A percentile compares a stretch with the other conserved stretches of the same genome.
Conservation (phyloP, 2,329 filamentous ascomycete species). For the Fusarium sulawesiense region DNA sequence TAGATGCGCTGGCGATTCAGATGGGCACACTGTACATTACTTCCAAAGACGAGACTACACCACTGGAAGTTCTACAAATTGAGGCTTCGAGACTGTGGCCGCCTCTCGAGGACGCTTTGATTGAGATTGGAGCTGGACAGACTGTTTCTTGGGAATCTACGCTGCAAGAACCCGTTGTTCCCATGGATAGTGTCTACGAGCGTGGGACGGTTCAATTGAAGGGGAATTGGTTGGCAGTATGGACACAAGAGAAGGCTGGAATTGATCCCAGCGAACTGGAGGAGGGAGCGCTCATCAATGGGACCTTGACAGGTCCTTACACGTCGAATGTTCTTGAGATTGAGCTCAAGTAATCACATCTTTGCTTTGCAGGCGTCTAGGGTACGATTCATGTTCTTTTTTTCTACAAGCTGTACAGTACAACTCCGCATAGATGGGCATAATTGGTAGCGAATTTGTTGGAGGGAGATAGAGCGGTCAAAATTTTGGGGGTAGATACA, state of each 20-base stretch:
- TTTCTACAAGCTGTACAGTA: background rate
- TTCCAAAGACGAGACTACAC: constrained; percentile 48
- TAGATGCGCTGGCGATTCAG: constrained; percentile 56
- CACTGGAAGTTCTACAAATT: constrained; percentile 53
- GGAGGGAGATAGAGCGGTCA: background rate
- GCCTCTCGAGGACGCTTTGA: constrained; percentile 51
- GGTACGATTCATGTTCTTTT: constrained; percentile 1
- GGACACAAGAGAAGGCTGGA: constrained; percentile 42
- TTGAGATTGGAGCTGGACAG: constrained; percentile 55
- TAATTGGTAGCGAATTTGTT: constrained; percentile 15
- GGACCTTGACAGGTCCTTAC: constrained; percentile 40
- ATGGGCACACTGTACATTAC: constrained; percentile 57
- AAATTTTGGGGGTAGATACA: constrained; percentile 6
- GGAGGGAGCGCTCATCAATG: constrained; percentile 30
- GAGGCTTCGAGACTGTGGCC: constrained; percentile 57
- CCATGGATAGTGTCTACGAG: constrained; percentile 49
- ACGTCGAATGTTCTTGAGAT: constrained; percentile 38
- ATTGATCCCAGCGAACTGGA: constrained; percentile 37
- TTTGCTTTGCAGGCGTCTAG: constrained; percentile 6
- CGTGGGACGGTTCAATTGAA: constrained; percentile 51
- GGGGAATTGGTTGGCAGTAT: constrained; percentile 54
- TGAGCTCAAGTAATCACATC: constrained; percentile 11
- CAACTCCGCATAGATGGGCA: background rate
- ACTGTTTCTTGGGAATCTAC: constrained; percentile 51
- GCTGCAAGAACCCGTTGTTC: constrained; percentile 53